Percentiles rank a stretch among this genome's conserved stretches.
These are phyloP conservation scores for Colletotrichum kahawae DNA, from an alignment of 2,329 filamentous ascomycete species.

Conservation along the genomic window DNA sequence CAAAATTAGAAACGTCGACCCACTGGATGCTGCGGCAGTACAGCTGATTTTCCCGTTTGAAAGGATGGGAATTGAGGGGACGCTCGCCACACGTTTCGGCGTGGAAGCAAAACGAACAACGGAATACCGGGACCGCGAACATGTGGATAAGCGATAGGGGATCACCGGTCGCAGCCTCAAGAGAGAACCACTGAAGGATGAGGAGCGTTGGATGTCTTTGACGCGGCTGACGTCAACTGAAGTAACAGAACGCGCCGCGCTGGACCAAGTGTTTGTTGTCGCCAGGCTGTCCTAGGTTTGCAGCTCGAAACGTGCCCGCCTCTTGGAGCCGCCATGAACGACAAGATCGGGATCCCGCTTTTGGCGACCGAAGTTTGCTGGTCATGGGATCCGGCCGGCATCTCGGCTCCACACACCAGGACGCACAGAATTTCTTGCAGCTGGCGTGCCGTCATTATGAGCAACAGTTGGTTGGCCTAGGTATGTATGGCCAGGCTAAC, in stretches of 20 bases:
- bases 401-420: not conserved
- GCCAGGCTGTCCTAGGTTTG: not conserved
- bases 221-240: slow-evolving; percentile 12
- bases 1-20: not conserved
- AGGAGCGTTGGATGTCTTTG: not conserved
- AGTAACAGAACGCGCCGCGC: not conserved
- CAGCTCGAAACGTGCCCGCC: not conserved
- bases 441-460: not conserved
- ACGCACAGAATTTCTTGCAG: not conserved
- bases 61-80: not conserved
- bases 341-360: not conserved
- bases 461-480: not conserved
- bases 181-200: not conserved
- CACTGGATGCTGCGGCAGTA: not conserved
- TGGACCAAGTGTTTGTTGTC: not conserved
- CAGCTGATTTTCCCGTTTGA: not conserved
- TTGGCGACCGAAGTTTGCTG: not conserved
- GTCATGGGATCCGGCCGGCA: not conserved
- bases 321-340: not conserved
- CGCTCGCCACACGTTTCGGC: not conserved
- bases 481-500: not conserved
- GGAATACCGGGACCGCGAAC: not conserved
- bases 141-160: not conserved
- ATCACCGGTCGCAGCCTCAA: not conserved
- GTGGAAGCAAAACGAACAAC: not conserved